A percentile compares a stretch with the other conserved stretches of the same genome.
phyloP scores from a whole-genome alignment of 371 early-diverging fungal species.

The Conidiobolus incongruus region DNA sequence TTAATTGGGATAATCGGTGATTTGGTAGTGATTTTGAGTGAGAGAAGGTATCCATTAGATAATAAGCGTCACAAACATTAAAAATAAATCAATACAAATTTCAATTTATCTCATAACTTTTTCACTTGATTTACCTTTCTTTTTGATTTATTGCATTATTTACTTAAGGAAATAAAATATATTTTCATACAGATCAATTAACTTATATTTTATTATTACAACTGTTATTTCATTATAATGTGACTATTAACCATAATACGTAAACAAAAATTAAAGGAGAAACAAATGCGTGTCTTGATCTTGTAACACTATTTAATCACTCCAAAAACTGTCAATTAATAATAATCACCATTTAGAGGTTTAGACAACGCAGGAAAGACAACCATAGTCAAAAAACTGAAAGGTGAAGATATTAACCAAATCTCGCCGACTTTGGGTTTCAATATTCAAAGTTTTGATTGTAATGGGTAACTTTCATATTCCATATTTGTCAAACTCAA shows the following conservation, averaged over 20 bases:
- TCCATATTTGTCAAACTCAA: neutral
- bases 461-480: constrained; percentile 26
- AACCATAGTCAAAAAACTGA: constrained; percentile 85
- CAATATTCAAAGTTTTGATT: constrained; percentile 82
- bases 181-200: too few relatives aligned
- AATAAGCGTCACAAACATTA: too few relatives aligned
- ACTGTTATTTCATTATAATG: constrained; percentile 24
- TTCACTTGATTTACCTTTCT: too few relatives aligned
- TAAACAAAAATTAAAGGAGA: constrained; percentile 64
- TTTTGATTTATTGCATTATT: too few relatives aligned
- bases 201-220: neutral
- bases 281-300: constrained; percentile 76
- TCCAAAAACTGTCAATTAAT: neutral
- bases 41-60: too few relatives aligned
- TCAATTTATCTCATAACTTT: too few relatives aligned
- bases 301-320: constrained; percentile 21
- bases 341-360: constrained; percentile 26
- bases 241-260: constrained; percentile 85
- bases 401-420: constrained; percentile 72
- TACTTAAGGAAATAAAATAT: too few relatives aligned
- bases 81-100: too few relatives aligned
- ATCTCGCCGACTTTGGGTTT: constrained; percentile 96
- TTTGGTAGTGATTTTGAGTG: too few relatives aligned
- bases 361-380: constrained; percentile 99
- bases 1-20: too few relatives aligned